Conservation (phyloP, 768 basidiomycete species). For the Astraeus odoratus region DNA sequence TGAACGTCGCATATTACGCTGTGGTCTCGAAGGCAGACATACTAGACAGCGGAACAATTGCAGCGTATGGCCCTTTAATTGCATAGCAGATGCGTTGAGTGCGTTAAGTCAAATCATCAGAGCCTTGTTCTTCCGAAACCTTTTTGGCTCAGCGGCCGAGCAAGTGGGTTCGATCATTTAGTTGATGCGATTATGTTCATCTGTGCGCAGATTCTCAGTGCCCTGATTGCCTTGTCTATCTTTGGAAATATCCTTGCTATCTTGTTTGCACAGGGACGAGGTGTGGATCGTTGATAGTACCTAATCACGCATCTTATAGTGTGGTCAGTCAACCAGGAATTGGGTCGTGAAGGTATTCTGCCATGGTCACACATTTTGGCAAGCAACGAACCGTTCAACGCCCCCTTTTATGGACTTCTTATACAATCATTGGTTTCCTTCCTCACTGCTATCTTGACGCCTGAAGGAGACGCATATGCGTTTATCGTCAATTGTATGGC, state of each 20-base stretch:
- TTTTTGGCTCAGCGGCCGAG: constrained; percentile 59
- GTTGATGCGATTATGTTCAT: neutral
- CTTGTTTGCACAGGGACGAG: constrained; percentile 61
- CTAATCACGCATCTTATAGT: neutral
- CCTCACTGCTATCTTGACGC: constrained; percentile 46
- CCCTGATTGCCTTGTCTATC: constrained; percentile 56
- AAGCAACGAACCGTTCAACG: constrained; percentile 62
- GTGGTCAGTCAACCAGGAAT: constrained; percentile 40
- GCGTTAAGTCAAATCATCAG: constrained; percentile 23
- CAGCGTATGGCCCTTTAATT: constrained; percentile 43
- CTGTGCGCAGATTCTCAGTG: constrained; percentile 44
- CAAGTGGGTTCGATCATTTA: constrained; percentile 33
- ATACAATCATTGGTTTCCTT: constrained; percentile 57
- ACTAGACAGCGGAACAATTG: constrained; percentile 51
- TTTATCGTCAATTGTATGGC: constrained; percentile 60
- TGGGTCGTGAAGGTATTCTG: constrained; percentile 64
- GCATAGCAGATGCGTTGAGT: neutral
- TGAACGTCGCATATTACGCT: constrained; percentile 69
- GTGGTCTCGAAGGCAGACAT: constrained; percentile 69
- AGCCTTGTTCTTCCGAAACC: constrained; percentile 67
- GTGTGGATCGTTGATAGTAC: constrained; percentile 25
- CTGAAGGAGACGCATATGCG: constrained; percentile 68
- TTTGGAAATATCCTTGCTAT: constrained; percentile 59
- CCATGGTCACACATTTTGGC: constrained; percentile 63
- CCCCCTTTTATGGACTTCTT: constrained; percentile 58